Evolutionary conservation across 1,284 basidiomycete species (phyloP), one percentile per base, ranked within the genome.

Genomic region (Meripilus lineatus): DNA sequence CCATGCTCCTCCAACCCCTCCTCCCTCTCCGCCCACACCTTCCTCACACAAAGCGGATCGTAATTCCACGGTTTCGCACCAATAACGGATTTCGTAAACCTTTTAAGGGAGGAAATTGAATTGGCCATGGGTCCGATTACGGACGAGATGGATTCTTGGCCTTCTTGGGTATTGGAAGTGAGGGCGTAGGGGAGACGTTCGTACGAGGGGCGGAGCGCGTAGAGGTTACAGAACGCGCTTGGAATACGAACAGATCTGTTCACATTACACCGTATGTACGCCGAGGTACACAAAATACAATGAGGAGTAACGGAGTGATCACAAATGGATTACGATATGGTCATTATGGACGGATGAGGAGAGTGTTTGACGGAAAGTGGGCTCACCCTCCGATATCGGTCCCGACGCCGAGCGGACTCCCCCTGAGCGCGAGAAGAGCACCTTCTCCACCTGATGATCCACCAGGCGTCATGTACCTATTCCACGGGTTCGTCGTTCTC

Each of bases 361-460:
- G 21, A 13, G 23, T 26, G n/a, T n/a, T 21, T 7, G 42, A 38
- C 8, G 26, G 4, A 23, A 42, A 5, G 41, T 14, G 36, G 4
- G 48, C 53, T 34, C 23, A 59, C 58, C 90, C 90, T 43, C 78
- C 79, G 52, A 91, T 78, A 58, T 93, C 90, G 5, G 76, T 79
- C 4, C 92, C 93, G 40, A 92, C 70, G 2, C 93, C 92, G 2
- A 92, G 58, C 0, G 81, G 80, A 2, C 84, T 77, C 5, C 86
- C 90, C 50, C 86, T 84, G 65, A 80, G 74, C 0, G 82, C 83
- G 22, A 93, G 63, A 20, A 92, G 60, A 4, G 87, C 86, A 1
- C 68, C 86, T 59, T 92, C 89, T 33, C 89, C 89, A 7, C 90
- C 90, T 3, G 83, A 84, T 36, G 81, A 85, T 5, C 90, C 89